Evolutionary conservation across 2,329 filamentous ascomycete species (phyloP).

Genomic region (Exophiala oligosperma): DNA sequence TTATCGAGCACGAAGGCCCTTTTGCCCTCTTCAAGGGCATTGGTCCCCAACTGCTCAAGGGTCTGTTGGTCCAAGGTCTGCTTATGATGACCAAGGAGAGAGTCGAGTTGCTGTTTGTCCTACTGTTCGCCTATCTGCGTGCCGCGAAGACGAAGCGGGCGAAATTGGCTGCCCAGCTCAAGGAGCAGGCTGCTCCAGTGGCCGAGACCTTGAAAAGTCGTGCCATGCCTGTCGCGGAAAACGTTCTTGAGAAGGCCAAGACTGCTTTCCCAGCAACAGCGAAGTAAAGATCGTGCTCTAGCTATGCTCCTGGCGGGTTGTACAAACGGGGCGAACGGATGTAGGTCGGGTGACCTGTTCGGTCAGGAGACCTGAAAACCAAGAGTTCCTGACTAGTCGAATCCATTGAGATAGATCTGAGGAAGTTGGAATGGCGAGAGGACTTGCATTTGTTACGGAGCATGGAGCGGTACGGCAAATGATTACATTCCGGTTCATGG

Average conservation of each 20-base stretch:
- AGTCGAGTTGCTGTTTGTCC: constrained; percentile 83
- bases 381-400: too few relatives aligned
- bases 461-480: neutral
- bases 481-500: neutral
- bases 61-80: constrained; percentile 87
- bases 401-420: too few relatives aligned
- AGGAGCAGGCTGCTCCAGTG: constrained; percentile 27
- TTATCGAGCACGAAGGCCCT: constrained; percentile 81
- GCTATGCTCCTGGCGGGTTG: neutral
- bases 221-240: constrained; percentile 24
- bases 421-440: too few relatives aligned
- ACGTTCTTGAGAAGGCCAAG: constrained; percentile 52
- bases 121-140: constrained; percentile 80
- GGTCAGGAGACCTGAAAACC: neutral
- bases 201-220: constrained; percentile 14
- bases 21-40: constrained; percentile 95
- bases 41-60: constrained; percentile 88
- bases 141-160: constrained; percentile 70
- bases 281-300: constrained; percentile 39
- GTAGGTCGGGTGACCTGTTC: neutral
- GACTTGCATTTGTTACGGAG: neutral
- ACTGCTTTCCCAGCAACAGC: constrained; percentile 48
- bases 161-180: constrained; percentile 56
- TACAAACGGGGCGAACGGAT: neutral
- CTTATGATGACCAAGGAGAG: constrained; percentile 99